A percentile compares a stretch with the other conserved stretches of the same genome.
These are phyloP conservation scores for Trypanosoma avium DNA, from an alignment of 208 protist species.

Conservation along the genomic window DNA sequence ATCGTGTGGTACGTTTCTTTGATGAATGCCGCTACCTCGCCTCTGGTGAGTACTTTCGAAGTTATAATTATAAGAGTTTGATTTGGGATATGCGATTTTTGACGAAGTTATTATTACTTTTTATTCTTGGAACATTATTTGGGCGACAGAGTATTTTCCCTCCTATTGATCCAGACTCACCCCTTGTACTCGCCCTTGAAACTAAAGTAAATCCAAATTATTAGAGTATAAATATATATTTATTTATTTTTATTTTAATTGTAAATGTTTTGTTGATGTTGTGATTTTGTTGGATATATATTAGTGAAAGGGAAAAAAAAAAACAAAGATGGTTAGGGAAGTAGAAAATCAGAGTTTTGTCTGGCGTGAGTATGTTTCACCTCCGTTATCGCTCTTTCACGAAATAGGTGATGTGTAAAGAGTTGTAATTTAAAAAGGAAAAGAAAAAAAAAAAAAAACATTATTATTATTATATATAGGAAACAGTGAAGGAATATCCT, in stretches of 20 bases:
- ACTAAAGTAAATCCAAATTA: slow-evolving; percentile 90
- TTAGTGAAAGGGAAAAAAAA: background rate
- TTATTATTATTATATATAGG: background rate
- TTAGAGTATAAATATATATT: slow-evolving; percentile 30
- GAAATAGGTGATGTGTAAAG: no score
- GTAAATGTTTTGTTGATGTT: background rate
- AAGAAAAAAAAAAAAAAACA: slow-evolving; percentile 18
- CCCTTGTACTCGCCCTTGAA: slow-evolving; percentile 61
- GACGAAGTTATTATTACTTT: slow-evolving; percentile 68
- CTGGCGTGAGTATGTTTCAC: no score
- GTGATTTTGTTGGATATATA: background rate
- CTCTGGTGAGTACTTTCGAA: slow-evolving; percentile 73
- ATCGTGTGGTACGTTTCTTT: slow-evolving; percentile 81
- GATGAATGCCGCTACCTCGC: slow-evolving; percentile 66
- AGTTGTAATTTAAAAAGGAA: slow-evolving; percentile 2
- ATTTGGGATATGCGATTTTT: slow-evolving; percentile 69
- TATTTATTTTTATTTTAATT: background rate
- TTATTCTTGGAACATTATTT: slow-evolving; percentile 58
- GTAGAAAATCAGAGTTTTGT: no score
- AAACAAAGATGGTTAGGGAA: background rate
- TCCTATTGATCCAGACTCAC: slow-evolving; percentile 75
- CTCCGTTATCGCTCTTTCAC: no score
- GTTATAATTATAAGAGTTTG: slow-evolving; percentile 49
- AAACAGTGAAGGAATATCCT: no score
- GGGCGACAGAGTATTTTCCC: slow-evolving; percentile 75